phyloP scores from a whole-genome alignment of 2,329 filamentous ascomycete species.

The Colletotrichum magnum region DNA sequence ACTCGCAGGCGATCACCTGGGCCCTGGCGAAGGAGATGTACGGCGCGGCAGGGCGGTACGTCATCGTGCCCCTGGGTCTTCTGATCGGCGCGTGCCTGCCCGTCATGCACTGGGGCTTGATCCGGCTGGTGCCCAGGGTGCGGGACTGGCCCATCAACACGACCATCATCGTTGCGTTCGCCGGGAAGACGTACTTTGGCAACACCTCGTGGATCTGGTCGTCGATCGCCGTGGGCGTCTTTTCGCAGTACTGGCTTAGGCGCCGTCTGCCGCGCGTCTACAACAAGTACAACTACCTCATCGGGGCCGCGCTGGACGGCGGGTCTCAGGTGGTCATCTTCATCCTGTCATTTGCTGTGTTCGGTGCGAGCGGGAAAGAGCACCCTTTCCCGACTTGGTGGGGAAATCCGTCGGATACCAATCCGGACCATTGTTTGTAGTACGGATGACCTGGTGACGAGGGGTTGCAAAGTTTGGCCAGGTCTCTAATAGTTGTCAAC shows the following conservation, averaged over 20 bases:
- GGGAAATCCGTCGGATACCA: constrained; percentile 40
- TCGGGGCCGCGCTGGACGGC: constrained; percentile 47
- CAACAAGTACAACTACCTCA: constrained; percentile 48
- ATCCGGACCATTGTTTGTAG: constrained; percentile 40
- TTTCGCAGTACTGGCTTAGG: constrained; percentile 47
- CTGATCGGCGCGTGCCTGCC: constrained; percentile 60
- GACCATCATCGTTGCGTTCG: constrained; percentile 56
- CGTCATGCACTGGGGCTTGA: constrained; percentile 49
- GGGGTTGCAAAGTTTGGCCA: too few species aligned
- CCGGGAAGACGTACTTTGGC: constrained; percentile 57
- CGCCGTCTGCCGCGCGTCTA: constrained; percentile 44
- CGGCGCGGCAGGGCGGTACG: constrained; percentile 53
- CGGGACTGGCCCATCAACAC: constrained; percentile 53
- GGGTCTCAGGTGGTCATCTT: constrained; percentile 48
- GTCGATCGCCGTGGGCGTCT: constrained; percentile 51
- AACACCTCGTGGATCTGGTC: constrained; percentile 52
- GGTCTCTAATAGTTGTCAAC: too few species aligned
- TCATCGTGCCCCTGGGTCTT: constrained; percentile 55
- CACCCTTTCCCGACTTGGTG: constrained; percentile 43
- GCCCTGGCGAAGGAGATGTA: constrained; percentile 59
- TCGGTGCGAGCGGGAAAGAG: constrained; percentile 43
- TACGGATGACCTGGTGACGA: not conserved
- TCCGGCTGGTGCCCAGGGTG: constrained; percentile 44
- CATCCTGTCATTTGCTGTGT: constrained; percentile 46
- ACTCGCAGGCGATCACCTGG: constrained; percentile 51